phyloP scores from a whole-genome alignment of 1,139 yeast species.

The Spathaspora sp. region DNA sequence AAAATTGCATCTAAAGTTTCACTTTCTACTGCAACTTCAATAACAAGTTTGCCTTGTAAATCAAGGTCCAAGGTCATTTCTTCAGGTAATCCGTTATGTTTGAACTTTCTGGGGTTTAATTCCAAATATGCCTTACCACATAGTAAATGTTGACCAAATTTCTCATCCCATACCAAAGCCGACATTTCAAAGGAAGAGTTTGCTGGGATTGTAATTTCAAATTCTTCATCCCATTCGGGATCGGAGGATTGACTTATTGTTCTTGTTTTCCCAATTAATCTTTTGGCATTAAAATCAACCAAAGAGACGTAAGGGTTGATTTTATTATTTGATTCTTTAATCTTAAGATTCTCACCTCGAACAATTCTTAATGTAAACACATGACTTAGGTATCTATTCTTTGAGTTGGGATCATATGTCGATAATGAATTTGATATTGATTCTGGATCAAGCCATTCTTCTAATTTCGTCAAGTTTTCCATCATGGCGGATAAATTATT shows the following conservation, averaged over 20 bases:
- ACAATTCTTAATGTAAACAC: constrained; percentile 66
- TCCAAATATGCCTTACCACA: constrained; percentile 68
- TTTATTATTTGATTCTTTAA: constrained; percentile 30
- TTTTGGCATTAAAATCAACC: constrained; percentile 56
- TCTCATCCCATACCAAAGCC: constrained; percentile 75
- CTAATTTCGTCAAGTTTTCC: constrained; percentile 57
- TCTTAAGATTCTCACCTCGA: constrained; percentile 64
- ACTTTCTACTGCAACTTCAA: constrained; percentile 73
- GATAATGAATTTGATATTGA: constrained; percentile 49
- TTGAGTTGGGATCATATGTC: constrained; percentile 29
- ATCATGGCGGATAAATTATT: constrained; percentile 69
- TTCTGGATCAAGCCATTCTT: constrained; percentile 63
- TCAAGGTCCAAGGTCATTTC: constrained; percentile 64
- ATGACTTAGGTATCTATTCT: constrained; percentile 42
- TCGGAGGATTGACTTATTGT: constrained; percentile 58
- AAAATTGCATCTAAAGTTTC: constrained; percentile 78
- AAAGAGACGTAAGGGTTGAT: constrained; percentile 70
- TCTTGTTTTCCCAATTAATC: constrained; percentile 71
- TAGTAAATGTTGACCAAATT: constrained; percentile 56
- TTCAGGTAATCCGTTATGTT: constrained; percentile 67
- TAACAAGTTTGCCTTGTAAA: constrained; percentile 61
- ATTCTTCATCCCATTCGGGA: constrained; percentile 90
- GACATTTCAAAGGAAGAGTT: constrained; percentile 45
- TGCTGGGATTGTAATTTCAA: constrained; percentile 56
- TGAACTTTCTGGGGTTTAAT: constrained; percentile 64